Evolutionary conservation across 2,329 filamentous ascomycete species (phyloP), one percentile per base, ranked within the genome.

Genomic region (Aspergillus proliferans): DNA sequence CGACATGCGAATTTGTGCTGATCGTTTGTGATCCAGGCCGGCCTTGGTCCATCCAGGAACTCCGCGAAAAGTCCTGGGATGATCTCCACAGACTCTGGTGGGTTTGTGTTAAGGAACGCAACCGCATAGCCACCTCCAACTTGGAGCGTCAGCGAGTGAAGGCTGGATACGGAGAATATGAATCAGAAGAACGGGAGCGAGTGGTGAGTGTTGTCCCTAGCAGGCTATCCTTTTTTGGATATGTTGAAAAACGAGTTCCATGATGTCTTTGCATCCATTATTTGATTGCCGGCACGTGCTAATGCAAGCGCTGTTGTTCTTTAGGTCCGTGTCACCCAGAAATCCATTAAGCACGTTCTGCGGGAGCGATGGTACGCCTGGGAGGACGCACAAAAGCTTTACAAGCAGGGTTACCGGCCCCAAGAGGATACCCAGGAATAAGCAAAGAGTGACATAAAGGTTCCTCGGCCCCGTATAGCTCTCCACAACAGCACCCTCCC

Each of bases 11-110:
- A 36, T 43, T 44, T 43, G 45, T 53, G 47, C 56, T 62, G 34
- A 61, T 39, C 19, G 24, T 38, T 28, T 8, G 28, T 41, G 34
- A 47, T 53, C 24, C 53, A 83, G 80, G 93, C 14, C 82, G 93
- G 47, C 76, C 83, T 24, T 98, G 93, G 93, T 83, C 80, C 9
- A 83, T 87, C 6, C 82, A 88, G 71, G 93, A 98, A 74, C 76
- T 98, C 62, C 81, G 91, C 54, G 78, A 81, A 54, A 96, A 96
- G 74, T 89, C 86, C 54, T 98, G 90, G 88, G 88, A 95, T 53
- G 91, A 97, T 68, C 73, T 98, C 60, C 91, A 97, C 70, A 76
- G 78, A 53, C 77, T 98, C 63, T 98, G 92, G 90, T 98, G 91
- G 89, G 81, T 90, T 48, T 97, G 93, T 67, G 80, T 86, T 52